Evolutionary conservation across 2,329 filamentous ascomycete genomes (phyloP).

Genomic region (Amesomyces nigricolor): DNA sequence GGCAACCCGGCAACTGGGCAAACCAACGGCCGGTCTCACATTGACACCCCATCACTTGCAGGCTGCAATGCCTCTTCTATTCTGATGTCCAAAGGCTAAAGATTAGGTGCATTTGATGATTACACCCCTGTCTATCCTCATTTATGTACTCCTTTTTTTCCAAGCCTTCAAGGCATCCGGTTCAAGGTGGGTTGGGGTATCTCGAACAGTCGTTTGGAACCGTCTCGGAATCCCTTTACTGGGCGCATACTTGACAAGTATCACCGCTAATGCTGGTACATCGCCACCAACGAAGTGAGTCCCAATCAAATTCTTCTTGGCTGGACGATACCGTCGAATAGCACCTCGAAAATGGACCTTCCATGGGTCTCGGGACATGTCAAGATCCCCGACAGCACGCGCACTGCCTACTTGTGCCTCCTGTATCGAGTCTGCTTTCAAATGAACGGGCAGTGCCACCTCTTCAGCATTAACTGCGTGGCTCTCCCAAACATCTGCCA

Average conservation of each 20-base stretch:
- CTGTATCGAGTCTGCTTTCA: not conserved
- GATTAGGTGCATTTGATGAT: no score
- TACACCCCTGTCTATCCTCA: no score
- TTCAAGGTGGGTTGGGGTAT: no score
- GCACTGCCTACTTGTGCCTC: not conserved
- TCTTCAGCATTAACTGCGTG: not conserved
- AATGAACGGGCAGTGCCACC: conserved; percentile 11
- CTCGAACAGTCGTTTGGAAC: not conserved
- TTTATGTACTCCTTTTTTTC: not conserved
- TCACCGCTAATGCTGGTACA: not conserved
- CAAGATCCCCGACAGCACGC: not conserved
- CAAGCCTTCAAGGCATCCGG: no score
- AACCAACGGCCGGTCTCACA: no score
- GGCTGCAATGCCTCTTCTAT: no score
- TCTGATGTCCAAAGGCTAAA: no score
- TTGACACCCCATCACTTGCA: no score
- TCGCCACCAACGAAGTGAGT: not conserved
- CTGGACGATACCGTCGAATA: conserved; percentile 1
- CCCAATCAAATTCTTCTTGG: not conserved
- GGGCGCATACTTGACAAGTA: not conserved
- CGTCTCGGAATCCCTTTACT: not conserved
- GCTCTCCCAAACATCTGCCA: conserved; percentile 15
- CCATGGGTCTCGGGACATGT: conserved; percentile 14
- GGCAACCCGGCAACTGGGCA: no score
- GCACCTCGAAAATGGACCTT: not conserved